A percentile compares a stretch with the other conserved stretches of the same genome.
phyloP scores from a whole-genome alignment of 306 rosid species.

The Mucuna pruriens region DNA sequence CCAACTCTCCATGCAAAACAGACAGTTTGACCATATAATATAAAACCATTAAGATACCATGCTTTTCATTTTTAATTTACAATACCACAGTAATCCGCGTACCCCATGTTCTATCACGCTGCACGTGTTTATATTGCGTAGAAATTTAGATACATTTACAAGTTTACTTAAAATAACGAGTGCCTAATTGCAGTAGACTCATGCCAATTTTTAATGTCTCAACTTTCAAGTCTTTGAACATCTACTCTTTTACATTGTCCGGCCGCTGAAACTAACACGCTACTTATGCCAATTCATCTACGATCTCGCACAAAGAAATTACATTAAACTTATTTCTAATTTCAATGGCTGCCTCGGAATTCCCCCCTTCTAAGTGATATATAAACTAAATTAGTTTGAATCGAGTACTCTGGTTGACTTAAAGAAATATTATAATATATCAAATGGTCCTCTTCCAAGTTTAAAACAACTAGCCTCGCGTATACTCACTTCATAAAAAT shows the following conservation, averaged over 20 bases:
- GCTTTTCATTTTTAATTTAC: not conserved
- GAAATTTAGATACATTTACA: not conserved
- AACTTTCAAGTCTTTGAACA: not conserved
- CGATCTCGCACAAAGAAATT: slow-evolving; percentile 32
- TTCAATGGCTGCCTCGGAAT: slow-evolving; percentile 38
- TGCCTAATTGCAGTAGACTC: not conserved
- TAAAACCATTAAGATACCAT: not conserved
- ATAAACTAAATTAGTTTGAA: not conserved
- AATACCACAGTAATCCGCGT: slow-evolving; percentile 19
- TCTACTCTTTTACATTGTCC: not conserved
- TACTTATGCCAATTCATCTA: not conserved
- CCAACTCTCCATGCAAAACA: slow-evolving; percentile 6
- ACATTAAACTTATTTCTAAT: not conserved
- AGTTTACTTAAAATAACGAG: slow-evolving; percentile 40
- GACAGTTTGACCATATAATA: not conserved
- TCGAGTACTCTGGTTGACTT: not conserved
- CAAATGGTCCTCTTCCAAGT: not conserved
- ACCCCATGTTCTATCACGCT: slow-evolving; percentile 27
- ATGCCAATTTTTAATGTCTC: slow-evolving; percentile 11
- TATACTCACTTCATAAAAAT: not conserved
- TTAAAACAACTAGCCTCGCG: not conserved
- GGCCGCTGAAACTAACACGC: slow-evolving; percentile 12
- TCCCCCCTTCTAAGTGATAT: slow-evolving; percentile 17
- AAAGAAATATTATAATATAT: not conserved
- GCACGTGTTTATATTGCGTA: not conserved